Evolutionary conservation across 768 basidiomycete species (phyloP).

Genomic region (Pleurotus tuoliensis): DNA sequence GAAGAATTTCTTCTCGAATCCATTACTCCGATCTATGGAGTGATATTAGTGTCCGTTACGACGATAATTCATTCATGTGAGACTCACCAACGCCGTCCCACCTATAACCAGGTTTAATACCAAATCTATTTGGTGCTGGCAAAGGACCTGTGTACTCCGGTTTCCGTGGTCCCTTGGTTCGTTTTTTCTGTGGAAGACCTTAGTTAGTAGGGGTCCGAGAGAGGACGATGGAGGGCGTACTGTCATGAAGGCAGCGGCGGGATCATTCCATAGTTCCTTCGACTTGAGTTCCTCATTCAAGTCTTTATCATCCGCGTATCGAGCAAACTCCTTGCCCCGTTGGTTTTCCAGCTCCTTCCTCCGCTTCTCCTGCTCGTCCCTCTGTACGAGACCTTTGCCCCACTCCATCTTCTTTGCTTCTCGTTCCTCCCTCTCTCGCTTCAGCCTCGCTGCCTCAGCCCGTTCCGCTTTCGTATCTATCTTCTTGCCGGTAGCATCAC

Average conservation of each 20-base stretch:
- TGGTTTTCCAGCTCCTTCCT: conserved; percentile 66
- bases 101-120: conserved; percentile 90
- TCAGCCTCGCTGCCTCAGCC: conserved; percentile 79
- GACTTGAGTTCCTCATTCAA: conserved; percentile 83
- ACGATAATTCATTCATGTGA: background rate
- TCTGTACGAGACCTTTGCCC: conserved; percentile 94
- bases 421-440: conserved; percentile 79
- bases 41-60: conserved; percentile 1
- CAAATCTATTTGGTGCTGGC: conserved; percentile 92
- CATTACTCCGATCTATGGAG: conserved; percentile 76
- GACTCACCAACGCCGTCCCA: conserved; percentile 96
- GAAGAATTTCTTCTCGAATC: conserved; percentile 92
- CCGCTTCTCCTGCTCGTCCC: conserved; percentile 70
- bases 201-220: background rate
- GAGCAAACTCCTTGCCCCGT: conserved; percentile 61
- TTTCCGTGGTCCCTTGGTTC: conserved; percentile 66
- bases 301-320: conserved; percentile 77
- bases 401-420: conserved; percentile 95
- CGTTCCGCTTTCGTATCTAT: conserved; percentile 83
- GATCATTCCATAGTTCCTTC: conserved; percentile 92
- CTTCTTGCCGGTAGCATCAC: conserved; percentile 83
- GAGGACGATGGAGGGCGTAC: conserved; percentile 39
- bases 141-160: conserved; percentile 87
- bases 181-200: conserved; percentile 56
- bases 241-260: conserved; percentile 91